Evolutionary conservation across 148 eudicot genomes (phyloP).

Genomic region (Nepenthes gracilis): DNA sequence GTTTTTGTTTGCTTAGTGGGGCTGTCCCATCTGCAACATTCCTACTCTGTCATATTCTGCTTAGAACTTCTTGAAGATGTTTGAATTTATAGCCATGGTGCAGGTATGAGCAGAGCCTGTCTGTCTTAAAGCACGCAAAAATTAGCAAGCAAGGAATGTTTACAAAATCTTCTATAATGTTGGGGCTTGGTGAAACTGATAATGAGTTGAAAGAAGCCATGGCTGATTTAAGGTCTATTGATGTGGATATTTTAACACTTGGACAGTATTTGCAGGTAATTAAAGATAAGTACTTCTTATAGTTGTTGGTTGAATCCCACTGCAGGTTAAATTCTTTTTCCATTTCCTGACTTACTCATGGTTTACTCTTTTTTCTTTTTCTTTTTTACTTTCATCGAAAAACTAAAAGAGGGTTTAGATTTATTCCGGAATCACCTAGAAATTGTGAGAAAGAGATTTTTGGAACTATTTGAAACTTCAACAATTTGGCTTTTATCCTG

Average conservation of each 20-base stretch:
- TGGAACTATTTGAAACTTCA: too few relatives aligned
- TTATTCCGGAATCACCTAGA: too few relatives aligned
- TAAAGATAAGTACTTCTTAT: background rate
- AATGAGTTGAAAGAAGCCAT: conserved; percentile 72
- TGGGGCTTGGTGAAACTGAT: conserved; percentile 93
- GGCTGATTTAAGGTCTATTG: conserved; percentile 81
- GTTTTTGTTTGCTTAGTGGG: background rate
- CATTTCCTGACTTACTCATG: too few relatives aligned
- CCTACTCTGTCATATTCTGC: background rate
- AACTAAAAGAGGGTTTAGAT: too few relatives aligned
- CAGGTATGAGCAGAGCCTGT: conserved; percentile 83
- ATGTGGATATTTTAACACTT: conserved; percentile 80
- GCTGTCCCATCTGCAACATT: background rate
- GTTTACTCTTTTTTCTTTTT: too few relatives aligned
- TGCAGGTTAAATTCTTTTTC: too few relatives aligned
- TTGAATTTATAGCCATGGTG: conserved; percentile 1
- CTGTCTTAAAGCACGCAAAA: conserved; percentile 82
- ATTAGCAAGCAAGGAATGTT: conserved; percentile 74
- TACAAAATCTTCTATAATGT: conserved; percentile 84
- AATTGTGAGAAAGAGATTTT: too few relatives aligned
- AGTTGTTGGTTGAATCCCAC: too few relatives aligned
- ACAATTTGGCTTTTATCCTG: too few relatives aligned
- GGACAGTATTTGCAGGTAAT: conserved; percentile 91
- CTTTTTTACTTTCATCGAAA: too few relatives aligned
- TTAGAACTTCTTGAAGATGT: background rate